These are phyloP conservation scores for Rhazya stricta DNA, from an alignment of 257 asterid species.

Conservation along the genomic window DNA sequence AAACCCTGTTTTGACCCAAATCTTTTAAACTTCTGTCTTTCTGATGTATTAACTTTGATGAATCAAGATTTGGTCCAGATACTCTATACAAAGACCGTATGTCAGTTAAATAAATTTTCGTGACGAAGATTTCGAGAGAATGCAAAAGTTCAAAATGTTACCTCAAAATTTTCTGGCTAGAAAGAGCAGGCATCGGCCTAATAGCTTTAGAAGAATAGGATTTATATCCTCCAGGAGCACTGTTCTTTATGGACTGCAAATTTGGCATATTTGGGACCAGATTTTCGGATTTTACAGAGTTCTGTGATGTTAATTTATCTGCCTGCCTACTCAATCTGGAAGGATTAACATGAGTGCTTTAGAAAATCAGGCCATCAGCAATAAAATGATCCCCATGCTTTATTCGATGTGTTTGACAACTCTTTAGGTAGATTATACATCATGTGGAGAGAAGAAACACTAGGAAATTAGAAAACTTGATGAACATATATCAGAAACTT, in stretches of 20 bases:
- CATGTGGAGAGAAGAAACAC: not conserved
- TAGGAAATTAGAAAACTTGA: not conserved
- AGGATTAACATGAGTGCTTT: constrained; percentile 35
- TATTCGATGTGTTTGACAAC: not conserved
- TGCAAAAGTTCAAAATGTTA: constrained; percentile 17
- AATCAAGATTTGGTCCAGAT: constrained; percentile 40
- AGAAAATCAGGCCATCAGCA: constrained; percentile 21
- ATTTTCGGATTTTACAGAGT: constrained; percentile 26
- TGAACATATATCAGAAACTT: not conserved
- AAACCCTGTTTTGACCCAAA: constrained; percentile 29
- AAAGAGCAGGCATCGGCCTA: constrained; percentile 31
- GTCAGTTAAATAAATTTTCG: constrained; percentile 19
- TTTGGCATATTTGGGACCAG: constrained; percentile 24
- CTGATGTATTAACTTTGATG: constrained; percentile 30
- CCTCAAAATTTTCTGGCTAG: constrained; percentile 48
- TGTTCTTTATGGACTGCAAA: constrained; percentile 25
- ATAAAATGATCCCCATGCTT: constrained; percentile 3
- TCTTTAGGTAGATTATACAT: not conserved
- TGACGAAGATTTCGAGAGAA: constrained; percentile 1
- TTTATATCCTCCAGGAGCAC: constrained; percentile 25
- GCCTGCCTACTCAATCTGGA: constrained; percentile 36
- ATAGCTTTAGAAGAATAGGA: constrained; percentile 33
- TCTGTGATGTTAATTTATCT: constrained; percentile 32
- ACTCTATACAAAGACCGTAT: constrained; percentile 25
- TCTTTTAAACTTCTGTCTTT: constrained; percentile 36